Base-by-base conservation (phyloP, 2,329 filamentous ascomycete genomes). In the Aspergillus ibericus region DNA sequence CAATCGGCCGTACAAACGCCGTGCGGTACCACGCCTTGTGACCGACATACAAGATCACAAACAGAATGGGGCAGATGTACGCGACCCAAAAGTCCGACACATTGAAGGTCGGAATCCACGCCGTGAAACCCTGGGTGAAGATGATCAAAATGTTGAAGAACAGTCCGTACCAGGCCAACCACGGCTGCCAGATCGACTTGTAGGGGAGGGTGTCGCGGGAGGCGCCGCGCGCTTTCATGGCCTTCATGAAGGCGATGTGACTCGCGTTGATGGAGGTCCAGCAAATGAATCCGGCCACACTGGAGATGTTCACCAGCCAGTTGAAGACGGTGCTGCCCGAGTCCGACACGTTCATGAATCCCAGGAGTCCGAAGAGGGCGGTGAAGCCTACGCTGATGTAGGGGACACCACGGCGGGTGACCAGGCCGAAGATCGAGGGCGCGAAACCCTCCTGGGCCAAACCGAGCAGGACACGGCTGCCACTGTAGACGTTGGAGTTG, bases 391-490 rank as follows among this genome's bases (percentile, higher is more conserved):
- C 78, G 22, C 74, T 71, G 55, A 68, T 67, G 61, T 76, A 77
- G 0, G 80, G 79, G 3, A 75, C 72, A 54, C 78, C 78, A 12
- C 68, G 64, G 54, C 70, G 71, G 18, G 73, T 76, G 12, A 77
- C 77, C 48, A 66, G 68, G 52, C 69, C 69, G 63, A 81, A 70
- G 63, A 76, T 73, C 0, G 60, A 61, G 3, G 79, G 80, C 3
- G 77, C 79, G 56, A 71, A 76, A 18, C 71, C 64, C 42, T 77
- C 72, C 58, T 78, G 73, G 1, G 78, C 82, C 70, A 91, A 83
- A 58, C 85, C 86, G 70, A 88, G 86, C 8, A 92, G 79, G 16
- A 91, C 84, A 66, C 89, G 84, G 48, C 85, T 87, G 54, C 87
- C 74, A 46, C 68, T 72, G 65, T 74, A 78, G 16, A 75, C 67